Conservation (phyloP, 2,329 filamentous ascomycete genomes). For the Leptographium wingfieldii region DNA sequence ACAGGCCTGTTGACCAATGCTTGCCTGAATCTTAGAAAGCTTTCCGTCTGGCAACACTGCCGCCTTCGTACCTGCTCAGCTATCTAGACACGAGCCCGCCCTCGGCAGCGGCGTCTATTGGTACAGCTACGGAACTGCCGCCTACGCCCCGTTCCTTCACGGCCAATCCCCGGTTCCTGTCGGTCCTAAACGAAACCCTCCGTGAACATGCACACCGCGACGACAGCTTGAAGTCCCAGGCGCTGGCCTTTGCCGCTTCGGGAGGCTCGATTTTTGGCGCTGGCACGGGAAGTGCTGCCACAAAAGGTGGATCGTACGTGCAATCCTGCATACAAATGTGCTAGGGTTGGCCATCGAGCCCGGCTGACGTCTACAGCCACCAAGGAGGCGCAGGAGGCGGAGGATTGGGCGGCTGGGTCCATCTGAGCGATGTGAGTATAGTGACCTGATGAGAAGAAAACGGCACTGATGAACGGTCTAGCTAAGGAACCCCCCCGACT, state of each 20-base stretch:
- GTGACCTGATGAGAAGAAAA: background rate
- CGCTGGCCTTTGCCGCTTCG: slow-evolving; percentile 45
- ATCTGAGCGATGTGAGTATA: slow-evolving; percentile 41
- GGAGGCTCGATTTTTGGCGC: slow-evolving; percentile 37
- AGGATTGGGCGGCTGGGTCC: slow-evolving; percentile 49
- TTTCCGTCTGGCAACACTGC: slow-evolving; percentile 33
- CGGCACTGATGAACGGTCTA: slow-evolving; percentile 1
- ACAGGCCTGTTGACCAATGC: background rate
- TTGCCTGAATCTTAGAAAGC: slow-evolving; percentile 37
- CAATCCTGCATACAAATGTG: background rate
- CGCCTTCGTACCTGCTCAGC: slow-evolving; percentile 40
- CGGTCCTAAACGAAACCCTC: slow-evolving; percentile 20
- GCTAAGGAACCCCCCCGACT: slow-evolving; percentile 50
- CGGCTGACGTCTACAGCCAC: slow-evolving; percentile 8
- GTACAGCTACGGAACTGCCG: slow-evolving; percentile 43
- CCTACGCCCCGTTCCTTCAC: slow-evolving; percentile 48
- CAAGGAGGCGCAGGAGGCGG: slow-evolving; percentile 50
- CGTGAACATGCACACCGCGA: slow-evolving; percentile 18
- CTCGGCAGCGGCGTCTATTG: slow-evolving; percentile 40
- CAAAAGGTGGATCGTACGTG: slow-evolving; percentile 21
- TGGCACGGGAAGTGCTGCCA: slow-evolving; percentile 37
- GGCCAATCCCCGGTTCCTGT: slow-evolving; percentile 46
- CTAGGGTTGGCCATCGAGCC: background rate
- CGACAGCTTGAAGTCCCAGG: slow-evolving; percentile 28
- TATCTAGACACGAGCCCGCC: slow-evolving; percentile 47